Evolutionary conservation across 768 basidiomycete genomes (phyloP).

Genomic region (Podaxis sp.): DNA sequence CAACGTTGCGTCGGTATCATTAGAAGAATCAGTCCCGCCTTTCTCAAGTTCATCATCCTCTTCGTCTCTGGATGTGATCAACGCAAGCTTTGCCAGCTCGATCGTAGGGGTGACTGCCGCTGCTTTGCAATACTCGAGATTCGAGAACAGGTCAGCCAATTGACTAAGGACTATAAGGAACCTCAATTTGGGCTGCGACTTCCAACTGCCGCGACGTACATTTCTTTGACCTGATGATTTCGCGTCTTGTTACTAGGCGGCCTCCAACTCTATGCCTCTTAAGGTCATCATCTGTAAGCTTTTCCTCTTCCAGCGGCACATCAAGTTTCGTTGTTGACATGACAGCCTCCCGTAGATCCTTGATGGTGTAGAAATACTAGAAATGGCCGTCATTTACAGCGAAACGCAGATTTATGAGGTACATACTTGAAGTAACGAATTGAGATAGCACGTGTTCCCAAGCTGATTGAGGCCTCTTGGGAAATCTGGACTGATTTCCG

Average conservation of each 20-base stretch:
- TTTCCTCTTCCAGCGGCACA: conserved; percentile 56
- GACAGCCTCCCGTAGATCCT: conserved; percentile 78
- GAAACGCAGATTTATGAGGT: not conserved
- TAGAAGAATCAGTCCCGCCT: conserved; percentile 74
- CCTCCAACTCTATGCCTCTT: conserved; percentile 87
- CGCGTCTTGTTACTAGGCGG: conserved; percentile 71
- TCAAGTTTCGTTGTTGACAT: conserved; percentile 51
- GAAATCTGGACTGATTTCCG: conserved; percentile 54
- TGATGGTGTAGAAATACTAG: conserved; percentile 98
- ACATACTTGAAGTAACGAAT: conserved; percentile 68
- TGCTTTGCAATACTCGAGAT: conserved; percentile 62
- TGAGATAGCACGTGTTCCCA: conserved; percentile 86
- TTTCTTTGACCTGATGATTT: conserved; percentile 80
- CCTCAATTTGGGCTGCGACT: conserved; percentile 11
- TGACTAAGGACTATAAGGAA: conserved; percentile 64
- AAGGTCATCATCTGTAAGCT: conserved; percentile 75
- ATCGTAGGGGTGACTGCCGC: conserved; percentile 77
- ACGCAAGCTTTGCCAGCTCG: conserved; percentile 86
- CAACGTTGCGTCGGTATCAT: conserved; percentile 85
- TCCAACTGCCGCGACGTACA: conserved; percentile 44
- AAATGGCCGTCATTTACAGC: not conserved
- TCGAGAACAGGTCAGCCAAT: conserved; percentile 73
- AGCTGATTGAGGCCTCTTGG: conserved; percentile 87
- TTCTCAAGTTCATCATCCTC: conserved; percentile 77
- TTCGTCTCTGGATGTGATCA: conserved; percentile 88